Percentiles rank a stretch among this genome's conserved stretches.
Evolutionary conservation across 306 rosid genomes (phyloP).

Genomic region (Senna tora): DNA sequence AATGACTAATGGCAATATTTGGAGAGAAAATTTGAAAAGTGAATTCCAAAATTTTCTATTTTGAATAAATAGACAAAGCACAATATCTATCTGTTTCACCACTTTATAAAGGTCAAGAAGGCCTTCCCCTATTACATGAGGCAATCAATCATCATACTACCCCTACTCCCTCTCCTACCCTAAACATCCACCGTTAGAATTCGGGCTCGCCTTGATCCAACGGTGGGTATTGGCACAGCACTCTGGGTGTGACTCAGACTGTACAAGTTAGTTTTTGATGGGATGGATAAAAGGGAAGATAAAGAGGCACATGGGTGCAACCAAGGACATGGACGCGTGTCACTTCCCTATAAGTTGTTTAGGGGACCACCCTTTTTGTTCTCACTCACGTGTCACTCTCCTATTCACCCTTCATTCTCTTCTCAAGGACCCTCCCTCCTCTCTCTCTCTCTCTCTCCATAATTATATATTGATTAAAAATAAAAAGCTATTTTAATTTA

Average conservation of each 20-base stretch:
- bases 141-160: neutral
- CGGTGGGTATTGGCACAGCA: neutral
- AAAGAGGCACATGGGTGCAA: slow-evolving; percentile 56
- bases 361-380: slow-evolving; percentile 46
- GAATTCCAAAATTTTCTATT: too few relatives aligned
- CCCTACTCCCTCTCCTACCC: neutral
- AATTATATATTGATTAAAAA: too few relatives aligned
- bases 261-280: neutral
- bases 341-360: slow-evolving; percentile 20
- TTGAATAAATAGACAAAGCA: too few relatives aligned
- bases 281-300: slow-evolving; percentile 1
- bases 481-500: too few relatives aligned
- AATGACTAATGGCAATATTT: too few relatives aligned
- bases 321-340: slow-evolving; percentile 44
- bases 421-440: too few relatives aligned
- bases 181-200: neutral
- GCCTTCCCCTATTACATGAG: neutral
- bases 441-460: too few relatives aligned
- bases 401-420: neutral
- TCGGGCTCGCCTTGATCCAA: neutral
- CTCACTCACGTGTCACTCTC: slow-evolving; percentile 38
- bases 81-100: neutral
- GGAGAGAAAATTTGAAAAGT: neutral
- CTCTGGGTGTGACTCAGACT: too few relatives aligned
- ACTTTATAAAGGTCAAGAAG: neutral